Evolutionary conservation across 495 filamentous ascomycete genomes (phyloP), one percentile per base, ranked within the genome.

Genomic region (Friedmanniomyces simplex): DNA sequence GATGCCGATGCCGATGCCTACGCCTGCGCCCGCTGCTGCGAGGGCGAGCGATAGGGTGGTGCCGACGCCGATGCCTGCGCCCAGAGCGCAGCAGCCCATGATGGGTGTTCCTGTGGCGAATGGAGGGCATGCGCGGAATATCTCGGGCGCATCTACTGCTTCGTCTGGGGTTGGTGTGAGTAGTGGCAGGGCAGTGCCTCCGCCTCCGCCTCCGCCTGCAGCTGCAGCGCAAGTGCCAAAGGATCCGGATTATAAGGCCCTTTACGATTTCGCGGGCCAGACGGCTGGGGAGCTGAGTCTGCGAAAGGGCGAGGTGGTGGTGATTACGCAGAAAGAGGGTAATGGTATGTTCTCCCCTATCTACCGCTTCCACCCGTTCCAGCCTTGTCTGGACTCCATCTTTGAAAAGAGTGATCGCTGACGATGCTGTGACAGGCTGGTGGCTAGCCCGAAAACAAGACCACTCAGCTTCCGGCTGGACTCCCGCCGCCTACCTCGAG

Each of bases 401-500:
- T 50, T 55, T 39, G 28, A 34, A 12, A 22, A 51, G 28, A 32
- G 28, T 32, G 28, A 32, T 32, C 28, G n/a, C 32, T 25, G 1
- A 53, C 54, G 55, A 50, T 63, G 49, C 6, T 14, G 37, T 52
- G 34, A 28, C 43, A 95, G 91, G 91, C 45, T 97, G 94, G 94
- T 96, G 91, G 90, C 76, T 96, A 39, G 91, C 83, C 52, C 90
- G 88, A 72, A 84, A 80, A 63, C 69, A 69, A 49, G 74, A 81
- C 57, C 71, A 75, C 1, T 74, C 73, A 7, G 78, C 78, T 20
- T 85, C 94, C 72, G 94, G 89, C 41, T 98, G 93, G 93, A 82
- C 90, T 0, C 93, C 93, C 0, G 87, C 91, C 22, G 86, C 91
- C 32, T 98, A 97, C 64, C 82, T 98, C 7, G 84, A 95, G 68